Base-by-base conservation (phyloP, 345 rosid species). In the Alliaria petiolata region DNA sequence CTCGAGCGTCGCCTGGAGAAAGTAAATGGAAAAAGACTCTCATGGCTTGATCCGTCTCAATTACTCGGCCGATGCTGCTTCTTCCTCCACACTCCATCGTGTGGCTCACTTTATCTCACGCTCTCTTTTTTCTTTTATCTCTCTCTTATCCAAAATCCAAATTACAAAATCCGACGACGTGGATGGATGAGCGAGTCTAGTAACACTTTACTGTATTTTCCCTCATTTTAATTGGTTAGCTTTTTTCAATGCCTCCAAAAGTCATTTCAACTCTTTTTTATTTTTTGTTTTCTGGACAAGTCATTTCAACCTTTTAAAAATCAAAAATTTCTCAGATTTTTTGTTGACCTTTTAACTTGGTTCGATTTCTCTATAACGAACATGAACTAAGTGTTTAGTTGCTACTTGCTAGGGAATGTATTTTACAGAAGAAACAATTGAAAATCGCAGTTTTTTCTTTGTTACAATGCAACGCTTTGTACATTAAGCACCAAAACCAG, bases 91-190 rank as follows among this genome's bases (percentile, higher is more conserved):
- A 73, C 77, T 38, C 9, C 59, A 56, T 73, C 71, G 47, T 74
- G 78, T 74, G 78, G 78, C 62, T 74, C 77, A 3, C 50, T 60
- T 70, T 69, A 20, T 47, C 16, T 31, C 70, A 55, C 71, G 16
- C 19, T 38, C 22, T 19, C 17, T n/a, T 67, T 47, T 16, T 26
- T 8, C 12, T 65, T n/a, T 54, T 56, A 68, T 68, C 54, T 43
- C 35, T 73, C 59, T 57, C 67, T 74, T 74, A 66, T 74, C 78
- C 78, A 65, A 33, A n/a, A 66, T 74, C 72, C 66, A 46, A 25
- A 2, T 40, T 8, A 55, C 8, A 8, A 7, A 15, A 20, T 12
- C 11, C 52, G 36, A 51, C 19, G 39, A 72, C 64, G 70, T 72
- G 70, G 70, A 54, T 7, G 8, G 13, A 8, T 15, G 39, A 54